phyloP scores from a whole-genome alignment of 163 green algal species.

The Volvox carteri region DNA sequence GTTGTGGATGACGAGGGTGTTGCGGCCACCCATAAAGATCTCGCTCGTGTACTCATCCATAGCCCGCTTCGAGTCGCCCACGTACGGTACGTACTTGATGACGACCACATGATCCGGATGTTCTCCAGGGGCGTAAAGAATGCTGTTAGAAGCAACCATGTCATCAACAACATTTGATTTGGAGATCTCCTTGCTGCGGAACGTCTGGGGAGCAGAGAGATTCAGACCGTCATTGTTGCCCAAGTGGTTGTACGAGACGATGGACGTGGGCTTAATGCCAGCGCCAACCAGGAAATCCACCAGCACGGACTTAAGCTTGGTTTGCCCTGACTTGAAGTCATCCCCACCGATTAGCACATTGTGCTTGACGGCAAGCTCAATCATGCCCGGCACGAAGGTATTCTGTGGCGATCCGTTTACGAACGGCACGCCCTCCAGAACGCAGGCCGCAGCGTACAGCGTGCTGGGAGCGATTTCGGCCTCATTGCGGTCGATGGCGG shows the following conservation, averaged over 20 bases:
- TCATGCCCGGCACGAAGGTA: constrained; percentile 96
- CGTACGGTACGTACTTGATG: constrained; percentile 98
- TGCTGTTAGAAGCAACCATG: constrained; percentile 96
- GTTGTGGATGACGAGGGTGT: constrained; percentile 99
- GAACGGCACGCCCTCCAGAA: constrained; percentile 97
- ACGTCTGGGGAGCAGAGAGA: constrained; percentile 95
- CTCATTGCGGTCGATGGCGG: constrained; percentile 89
- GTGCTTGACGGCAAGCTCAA: constrained; percentile 84
- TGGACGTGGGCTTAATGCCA: constrained; percentile 97
- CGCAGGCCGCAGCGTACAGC: constrained; percentile 94
- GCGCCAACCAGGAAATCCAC: constrained; percentile 98
- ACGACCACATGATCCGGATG: constrained; percentile 97
- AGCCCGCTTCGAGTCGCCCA: constrained; percentile 97
- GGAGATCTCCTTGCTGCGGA: constrained; percentile 96
- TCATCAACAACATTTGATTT: constrained; percentile 99
- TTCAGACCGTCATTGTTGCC: constrained; percentile 99
- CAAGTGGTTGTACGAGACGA: constrained; percentile 99
- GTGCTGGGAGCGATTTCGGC: constrained; percentile 96
- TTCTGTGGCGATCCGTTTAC: constrained; percentile 99
- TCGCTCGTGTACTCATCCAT: constrained; percentile 99
- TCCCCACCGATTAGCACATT: constrained; percentile 97
- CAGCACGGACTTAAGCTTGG: constrained; percentile 99
- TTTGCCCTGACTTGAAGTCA: constrained; percentile 99
- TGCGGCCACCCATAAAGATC: constrained; percentile 95
- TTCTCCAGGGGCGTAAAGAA: constrained; percentile 96